Evolutionary conservation across 2,329 filamentous ascomycete species (phyloP).

Genomic region (Colletotrichum filicis): DNA sequence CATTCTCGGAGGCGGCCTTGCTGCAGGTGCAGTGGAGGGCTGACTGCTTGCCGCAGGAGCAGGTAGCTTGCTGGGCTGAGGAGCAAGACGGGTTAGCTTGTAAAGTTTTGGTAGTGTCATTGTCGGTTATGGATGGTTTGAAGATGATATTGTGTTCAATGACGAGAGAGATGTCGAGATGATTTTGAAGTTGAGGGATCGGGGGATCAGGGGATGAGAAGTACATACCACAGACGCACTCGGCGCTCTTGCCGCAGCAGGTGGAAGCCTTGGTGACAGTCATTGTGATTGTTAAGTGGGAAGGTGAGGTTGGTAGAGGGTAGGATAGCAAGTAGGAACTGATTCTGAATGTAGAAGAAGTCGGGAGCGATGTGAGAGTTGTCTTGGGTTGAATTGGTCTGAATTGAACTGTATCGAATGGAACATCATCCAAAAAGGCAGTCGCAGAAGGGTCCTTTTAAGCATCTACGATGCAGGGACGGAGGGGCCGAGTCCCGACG

Average conservation of each 20-base stretch:
- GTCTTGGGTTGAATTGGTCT: not conserved
- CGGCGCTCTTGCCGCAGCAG: constrained; percentile 65
- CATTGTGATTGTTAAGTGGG: constrained; percentile 42
- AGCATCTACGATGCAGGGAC: constrained; percentile 28
- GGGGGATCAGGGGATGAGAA: not conserved
- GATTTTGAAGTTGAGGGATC: not conserved
- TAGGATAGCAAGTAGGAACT: not conserved
- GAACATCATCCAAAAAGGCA: not conserved
- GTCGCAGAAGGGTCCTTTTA: constrained; percentile 25
- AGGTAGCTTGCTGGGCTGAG: constrained; percentile 73
- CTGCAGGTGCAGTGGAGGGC: constrained; percentile 89
- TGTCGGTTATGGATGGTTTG: not conserved
- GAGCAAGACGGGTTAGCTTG: constrained; percentile 5
- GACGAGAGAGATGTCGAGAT: not conserved
- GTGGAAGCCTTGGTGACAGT: constrained; percentile 55
- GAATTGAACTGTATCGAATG: not conserved
- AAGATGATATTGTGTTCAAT: not conserved
- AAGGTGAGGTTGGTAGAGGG: not conserved
- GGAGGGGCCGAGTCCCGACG: constrained; percentile 29
- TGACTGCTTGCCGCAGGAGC: constrained; percentile 90
- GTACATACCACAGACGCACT: constrained; percentile 68
- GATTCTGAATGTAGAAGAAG: not conserved
- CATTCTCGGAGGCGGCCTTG: constrained; percentile 82
- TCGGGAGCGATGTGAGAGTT: not conserved
- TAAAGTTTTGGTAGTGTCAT: not conserved